Base-by-base conservation (phyloP, 306 rosid genomes). In the Cajanus cajan region DNA sequence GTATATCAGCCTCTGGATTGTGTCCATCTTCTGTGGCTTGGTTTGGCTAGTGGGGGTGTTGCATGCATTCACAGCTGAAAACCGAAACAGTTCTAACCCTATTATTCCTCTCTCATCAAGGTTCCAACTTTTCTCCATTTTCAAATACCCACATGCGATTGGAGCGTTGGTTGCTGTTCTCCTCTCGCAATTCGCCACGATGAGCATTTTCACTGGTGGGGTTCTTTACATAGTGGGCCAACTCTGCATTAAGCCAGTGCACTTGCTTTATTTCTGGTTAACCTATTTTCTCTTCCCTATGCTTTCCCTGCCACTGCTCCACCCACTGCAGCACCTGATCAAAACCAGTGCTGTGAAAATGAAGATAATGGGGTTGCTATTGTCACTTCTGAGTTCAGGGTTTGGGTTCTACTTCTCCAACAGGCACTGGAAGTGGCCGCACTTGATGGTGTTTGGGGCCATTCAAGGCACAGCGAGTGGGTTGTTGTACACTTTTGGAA, bases 1-100 rank as follows among this genome's bases (percentile, higher is more conserved):
- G 12, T 65, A 83, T 0, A 50, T 82, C 7, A 92, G 90, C 81
- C 82, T 92, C 0, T 94, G 97, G 97, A 68, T 94, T 0, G 97
- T 94, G 2, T 84, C 98, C 16, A 92, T 94, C 68, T 94, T 89
- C 67, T 85, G 92, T 68, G 98, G 97, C 68, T 74, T 94, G 0
- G 84, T 63, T 4, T 94, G 98, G 98, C 71, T 90, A 0, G 79
- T 82, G 10, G 98, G 98, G 0, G 40, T 84, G 3, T 5, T 90
- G n/a, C 97, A 94, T 71, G 86, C 72, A 2, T 22, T 90, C 14
- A 74, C 86, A 25, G 66, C 87, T 9, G 55, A 79, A 0, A 81
- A 64, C 15, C 83, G 92, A 76, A 69, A 84, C 1, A 33, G 7
- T 7, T 50, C 40, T 22, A n/a, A 64, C 21, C 19, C 40, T 16